Evolutionary conservation across 1,284 basidiomycete species (phyloP).

Genomic region (Puccinia horiana): DNA sequence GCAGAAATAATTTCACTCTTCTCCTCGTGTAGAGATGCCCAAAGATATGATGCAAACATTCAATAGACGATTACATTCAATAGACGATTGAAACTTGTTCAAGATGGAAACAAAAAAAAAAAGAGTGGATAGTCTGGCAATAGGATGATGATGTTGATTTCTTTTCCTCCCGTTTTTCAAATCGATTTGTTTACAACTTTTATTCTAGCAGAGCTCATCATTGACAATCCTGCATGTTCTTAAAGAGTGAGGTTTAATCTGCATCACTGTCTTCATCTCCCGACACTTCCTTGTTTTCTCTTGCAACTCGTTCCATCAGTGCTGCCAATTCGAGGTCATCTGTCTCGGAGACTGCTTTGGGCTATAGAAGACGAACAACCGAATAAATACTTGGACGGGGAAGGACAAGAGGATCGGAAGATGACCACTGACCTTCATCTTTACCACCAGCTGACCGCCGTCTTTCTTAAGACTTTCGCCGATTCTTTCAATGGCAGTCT

Average conservation of each 20-base stretch:
- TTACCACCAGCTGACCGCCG: constrained; percentile 83
- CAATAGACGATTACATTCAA: too few species aligned
- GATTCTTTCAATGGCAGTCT: constrained; percentile 89
- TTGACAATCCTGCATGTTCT: not conserved
- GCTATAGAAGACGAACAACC: constrained; percentile 62
- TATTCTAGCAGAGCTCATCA: too few species aligned
- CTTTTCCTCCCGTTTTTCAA: too few species aligned
- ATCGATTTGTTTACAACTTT: too few species aligned
- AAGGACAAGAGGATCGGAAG: not conserved
- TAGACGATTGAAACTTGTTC: too few species aligned
- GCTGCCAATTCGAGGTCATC: constrained; percentile 92
- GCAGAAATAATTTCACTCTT: too few species aligned
- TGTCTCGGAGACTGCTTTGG: constrained; percentile 93
- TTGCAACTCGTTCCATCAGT: constrained; percentile 86
- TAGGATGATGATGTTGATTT: too few species aligned
- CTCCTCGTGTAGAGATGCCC: too few species aligned
- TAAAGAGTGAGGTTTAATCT: constrained; percentile 31
- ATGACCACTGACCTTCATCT: constrained; percentile 80
- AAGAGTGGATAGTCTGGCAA: too few species aligned
- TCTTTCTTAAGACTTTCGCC: constrained; percentile 77
- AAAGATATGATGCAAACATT: too few species aligned
- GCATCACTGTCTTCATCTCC: constrained; percentile 69
- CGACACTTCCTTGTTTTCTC: constrained; percentile 89
- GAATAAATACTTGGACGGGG: not conserved
- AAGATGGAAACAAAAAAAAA: too few species aligned